phyloP scores from a whole-genome alignment of 1,284 basidiomycete species.

The Earliella scabrosa region DNA sequence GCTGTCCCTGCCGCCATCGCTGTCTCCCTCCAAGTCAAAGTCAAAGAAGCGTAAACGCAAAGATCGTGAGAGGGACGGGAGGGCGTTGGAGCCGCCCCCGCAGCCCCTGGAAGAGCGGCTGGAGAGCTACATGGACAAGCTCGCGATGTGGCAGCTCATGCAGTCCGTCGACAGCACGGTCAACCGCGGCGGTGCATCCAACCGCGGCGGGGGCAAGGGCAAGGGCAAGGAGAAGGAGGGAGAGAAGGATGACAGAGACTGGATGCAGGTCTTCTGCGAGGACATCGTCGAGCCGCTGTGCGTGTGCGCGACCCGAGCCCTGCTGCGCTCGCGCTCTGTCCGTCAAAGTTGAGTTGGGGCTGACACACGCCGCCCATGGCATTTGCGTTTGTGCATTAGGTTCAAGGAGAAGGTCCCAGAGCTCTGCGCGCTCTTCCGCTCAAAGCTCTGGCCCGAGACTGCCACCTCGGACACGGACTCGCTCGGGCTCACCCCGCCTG shows the following conservation, averaged over 20 bases:
- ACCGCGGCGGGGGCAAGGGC: slow-evolving; percentile 21
- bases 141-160: slow-evolving; percentile 76
- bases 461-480: slow-evolving; percentile 54
- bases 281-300: slow-evolving; percentile 67
- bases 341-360: background rate
- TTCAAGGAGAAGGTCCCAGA: slow-evolving; percentile 60
- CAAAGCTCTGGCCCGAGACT: slow-evolving; percentile 68
- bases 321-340: too few species aligned
- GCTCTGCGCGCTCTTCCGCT: slow-evolving; percentile 59
- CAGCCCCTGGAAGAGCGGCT: slow-evolving; percentile 52
- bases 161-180: slow-evolving; percentile 35
- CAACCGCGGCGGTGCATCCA: slow-evolving; percentile 16
- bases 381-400: slow-evolving; percentile 46
- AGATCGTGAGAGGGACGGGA: slow-evolving; percentile 41
- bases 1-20: slow-evolving; percentile 20
- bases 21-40: slow-evolving; percentile 26
- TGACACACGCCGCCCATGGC: slow-evolving; percentile 1
- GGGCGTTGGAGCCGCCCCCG: slow-evolving; percentile 18
- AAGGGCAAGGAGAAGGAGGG: slow-evolving; percentile 15
- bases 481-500: slow-evolving; percentile 32
- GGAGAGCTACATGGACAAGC: slow-evolving; percentile 76
- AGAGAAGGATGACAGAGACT: slow-evolving; percentile 55
- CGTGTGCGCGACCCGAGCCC: slow-evolving; percentile 29
- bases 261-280: slow-evolving; percentile 73
- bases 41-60: slow-evolving; percentile 35